Evolutionary conservation across 1,284 basidiomycete species (phyloP), one percentile per base, ranked within the genome.

Genomic region (Apiotrichum siamense): DNA sequence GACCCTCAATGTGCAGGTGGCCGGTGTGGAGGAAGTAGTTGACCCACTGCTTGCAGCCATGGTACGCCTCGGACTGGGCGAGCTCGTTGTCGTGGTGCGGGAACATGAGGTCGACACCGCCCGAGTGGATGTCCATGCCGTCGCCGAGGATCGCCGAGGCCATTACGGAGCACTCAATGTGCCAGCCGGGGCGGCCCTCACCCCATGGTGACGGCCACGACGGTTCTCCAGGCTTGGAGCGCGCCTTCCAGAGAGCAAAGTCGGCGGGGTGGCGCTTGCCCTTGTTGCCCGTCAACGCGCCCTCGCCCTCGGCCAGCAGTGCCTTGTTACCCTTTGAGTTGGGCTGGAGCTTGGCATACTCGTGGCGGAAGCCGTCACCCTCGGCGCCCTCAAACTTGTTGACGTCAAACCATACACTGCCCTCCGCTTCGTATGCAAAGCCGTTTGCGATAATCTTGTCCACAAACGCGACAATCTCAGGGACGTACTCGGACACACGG

Each of bases 121-220:
- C 96, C 7, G 91, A 96, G 71, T 99, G 96, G 59, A 99, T 93
- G 74, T 98, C 96, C 83, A 99, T 92, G 52, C 84, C 85, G 51
- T 87, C 81, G 9, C 96, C 96, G 41, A 98, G 79, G 44, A 99
- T 80, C 33, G 86, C 92, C 52, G 84, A 88, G 15, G 93, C 94
- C 96, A 99, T 99, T 40, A 97, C 96, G 11, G 90, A 94, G 77
- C 96, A 99, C 73, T 99, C 96, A 53, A 99, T 98, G 72, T 99
- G 96, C 96, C 96, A 99, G 11, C 96, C 96, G 1, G 96, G 96
- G 49, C 96, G 81, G n/a, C 96, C 96, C 33, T 80, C 78, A 25
- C 96, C 96, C 96, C 96, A 99, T 7, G 90, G 86, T 10, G 92
- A 97, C 0, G 85, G 83, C 96, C 96, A 99, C 3, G 85, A 85